Conservation (phyloP, 2,329 filamentous ascomycete genomes). For the Thielaviopsis populi region DNA sequence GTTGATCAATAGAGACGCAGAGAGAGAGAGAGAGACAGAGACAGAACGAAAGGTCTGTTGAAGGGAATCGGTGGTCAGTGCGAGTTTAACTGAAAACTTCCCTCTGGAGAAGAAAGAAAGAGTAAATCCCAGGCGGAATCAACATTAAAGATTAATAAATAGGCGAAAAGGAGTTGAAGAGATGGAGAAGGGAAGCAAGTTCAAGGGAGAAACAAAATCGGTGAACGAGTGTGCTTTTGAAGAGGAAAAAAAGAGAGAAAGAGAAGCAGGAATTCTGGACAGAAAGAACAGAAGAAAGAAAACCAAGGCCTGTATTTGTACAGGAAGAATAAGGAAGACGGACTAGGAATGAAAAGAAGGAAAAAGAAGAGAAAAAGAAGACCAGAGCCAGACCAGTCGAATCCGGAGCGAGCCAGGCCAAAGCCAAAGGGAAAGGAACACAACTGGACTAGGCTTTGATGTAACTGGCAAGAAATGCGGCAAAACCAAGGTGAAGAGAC, state of each 20-base stretch:
- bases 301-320: background rate
- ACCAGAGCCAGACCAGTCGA: background rate
- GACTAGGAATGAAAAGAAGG: background rate
- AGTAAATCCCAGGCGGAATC: background rate
- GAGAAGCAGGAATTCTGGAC: background rate
- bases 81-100: constrained; percentile 1
- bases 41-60: background rate
- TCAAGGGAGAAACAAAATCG: background rate
- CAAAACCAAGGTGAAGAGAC: background rate
- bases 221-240: background rate
- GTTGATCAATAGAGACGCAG: background rate
- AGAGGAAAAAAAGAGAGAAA: background rate
- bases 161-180: background rate
- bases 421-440: background rate
- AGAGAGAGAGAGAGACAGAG: background rate
- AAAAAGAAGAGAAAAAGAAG: constrained; percentile 2
- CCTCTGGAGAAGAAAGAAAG: background rate
- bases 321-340: background rate
- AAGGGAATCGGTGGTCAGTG: background rate
- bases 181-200: background rate
- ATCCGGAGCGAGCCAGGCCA: background rate
- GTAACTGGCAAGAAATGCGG: background rate
- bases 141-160: background rate
- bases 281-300: background rate
- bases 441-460: background rate